These are phyloP conservation scores for Truncatella angustata DNA, from an alignment of 2,329 filamentous ascomycete species.

Conservation along the genomic window DNA sequence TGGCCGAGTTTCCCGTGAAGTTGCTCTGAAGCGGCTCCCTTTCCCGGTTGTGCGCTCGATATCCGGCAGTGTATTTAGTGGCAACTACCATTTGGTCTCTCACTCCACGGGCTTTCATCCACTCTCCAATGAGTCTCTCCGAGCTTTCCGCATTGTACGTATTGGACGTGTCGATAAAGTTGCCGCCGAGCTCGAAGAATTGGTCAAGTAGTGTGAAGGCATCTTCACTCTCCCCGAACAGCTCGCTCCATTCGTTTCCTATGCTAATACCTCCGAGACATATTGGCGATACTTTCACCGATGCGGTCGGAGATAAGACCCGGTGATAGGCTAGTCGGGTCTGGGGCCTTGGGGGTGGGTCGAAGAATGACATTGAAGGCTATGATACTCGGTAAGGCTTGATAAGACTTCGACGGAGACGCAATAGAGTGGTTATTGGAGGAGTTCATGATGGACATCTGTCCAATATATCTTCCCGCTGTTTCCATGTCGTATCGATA, in stretches of 20 bases:
- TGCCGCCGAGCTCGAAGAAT: slow-evolving; percentile 57
- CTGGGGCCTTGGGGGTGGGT: slow-evolving; percentile 24
- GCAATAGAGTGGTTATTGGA: no score
- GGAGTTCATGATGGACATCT: no score
- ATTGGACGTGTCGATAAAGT: slow-evolving; percentile 66
- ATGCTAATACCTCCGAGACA: slow-evolving; percentile 53
- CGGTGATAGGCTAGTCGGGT: slow-evolving; percentile 53
- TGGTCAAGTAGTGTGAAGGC: slow-evolving; percentile 57
- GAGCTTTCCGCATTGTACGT: slow-evolving; percentile 58
- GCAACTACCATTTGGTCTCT: slow-evolving; percentile 54
- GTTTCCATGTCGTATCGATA: no score
- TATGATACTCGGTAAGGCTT: no score
- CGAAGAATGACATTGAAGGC: no score
- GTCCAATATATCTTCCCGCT: no score
- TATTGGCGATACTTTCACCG: slow-evolving; percentile 50
- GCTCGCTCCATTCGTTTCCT: slow-evolving; percentile 40
- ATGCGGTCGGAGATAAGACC: slow-evolving; percentile 47
- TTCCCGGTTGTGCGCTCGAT: slow-evolving; percentile 35
- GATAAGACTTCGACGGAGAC: no score
- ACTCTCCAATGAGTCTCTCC: slow-evolving; percentile 58
- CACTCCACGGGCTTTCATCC: slow-evolving; percentile 45
- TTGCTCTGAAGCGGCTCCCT: slow-evolving; percentile 43
- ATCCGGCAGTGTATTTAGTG: slow-evolving; percentile 44
- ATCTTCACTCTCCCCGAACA: slow-evolving; percentile 52
- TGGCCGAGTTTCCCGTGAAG: slow-evolving; percentile 55